Base-by-base conservation (phyloP, 2,329 filamentous ascomycete species). In the Diplocarpon rosae region DNA sequence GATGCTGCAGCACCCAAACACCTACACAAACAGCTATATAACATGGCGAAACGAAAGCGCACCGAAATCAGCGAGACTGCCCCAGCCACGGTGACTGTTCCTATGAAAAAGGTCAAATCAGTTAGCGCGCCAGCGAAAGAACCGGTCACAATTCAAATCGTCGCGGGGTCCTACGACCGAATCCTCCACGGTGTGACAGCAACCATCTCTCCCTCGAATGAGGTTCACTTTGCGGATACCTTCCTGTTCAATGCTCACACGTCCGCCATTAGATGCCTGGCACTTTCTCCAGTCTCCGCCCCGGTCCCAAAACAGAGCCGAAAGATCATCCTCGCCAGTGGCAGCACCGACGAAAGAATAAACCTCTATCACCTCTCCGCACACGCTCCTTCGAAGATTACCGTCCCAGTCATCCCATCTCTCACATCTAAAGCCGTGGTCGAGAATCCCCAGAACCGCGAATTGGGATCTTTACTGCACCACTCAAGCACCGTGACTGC, bases 231-330 rank as follows among this genome's bases (percentile, higher is more conserved):
- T 61, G 77, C 85, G 53, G 90, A 96, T 64, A 90, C 85, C 0
- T 98, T 98, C 64, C 76, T 98, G 46, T 95, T 98, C 75, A 86
- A 89, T 60, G 89, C 92, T 12, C 92, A 98, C 66, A 75, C 79
- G 45, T 93, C 89, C 11, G 83, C 92, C 4, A 86, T 98, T 62
- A 83, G 88, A 57, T 93, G 86, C 61, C 73, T 98, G 29, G 87
- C 89, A 17, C 67, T 95, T 49, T 95, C 90, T 8, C 83, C 84
- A 2, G 71, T 84, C 0, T 85, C 85, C 11, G 74, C 73, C 14
- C 69, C 72, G 1, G 60, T 69, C 45, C 71, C 69, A 11, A 76
- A 71, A 52, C 80, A 83, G 63, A 66, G 69, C n/a, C 83, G 86
- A 61, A 95, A 92, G 62, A 75, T 95, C 39, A 81, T 92, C 54